Percentiles rank a stretch among this genome's conserved stretches.
These are phyloP conservation scores for Gastrolobium bilobum DNA, from an alignment of 306 rosid genomes.

Conservation along the genomic window DNA sequence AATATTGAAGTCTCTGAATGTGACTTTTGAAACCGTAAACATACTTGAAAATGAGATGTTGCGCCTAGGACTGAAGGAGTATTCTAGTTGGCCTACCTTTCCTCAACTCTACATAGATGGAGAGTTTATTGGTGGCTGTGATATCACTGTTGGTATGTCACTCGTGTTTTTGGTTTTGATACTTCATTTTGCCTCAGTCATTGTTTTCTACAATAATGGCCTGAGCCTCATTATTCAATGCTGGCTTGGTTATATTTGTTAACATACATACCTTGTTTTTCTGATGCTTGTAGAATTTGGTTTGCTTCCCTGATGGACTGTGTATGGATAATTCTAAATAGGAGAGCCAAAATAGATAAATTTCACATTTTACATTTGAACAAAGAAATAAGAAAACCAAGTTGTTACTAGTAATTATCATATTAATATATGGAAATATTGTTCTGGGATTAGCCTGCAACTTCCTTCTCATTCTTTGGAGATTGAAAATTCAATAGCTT, in stretches of 20 bases:
- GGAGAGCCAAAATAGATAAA: conserved; percentile 22
- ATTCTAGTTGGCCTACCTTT: conserved; percentile 94
- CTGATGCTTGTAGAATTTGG: conserved; percentile 28
- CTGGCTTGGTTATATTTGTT: neutral
- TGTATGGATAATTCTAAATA: conserved; percentile 2
- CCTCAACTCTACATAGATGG: conserved; percentile 97
- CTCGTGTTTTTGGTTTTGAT: conserved; percentile 4
- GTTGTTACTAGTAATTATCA: conserved; percentile 11
- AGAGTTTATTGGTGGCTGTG: conserved; percentile 98
- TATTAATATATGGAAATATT: conserved; percentile 24
- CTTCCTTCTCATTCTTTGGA: conserved; percentile 25
- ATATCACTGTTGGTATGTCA: conserved; percentile 92
- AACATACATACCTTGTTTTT: conserved; percentile 6
- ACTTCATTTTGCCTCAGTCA: neutral
- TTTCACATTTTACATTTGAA: conserved; percentile 19
- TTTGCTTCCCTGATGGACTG: conserved; percentile 25
- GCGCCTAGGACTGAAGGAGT: conserved; percentile 90
- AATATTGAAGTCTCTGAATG: conserved; percentile 82
- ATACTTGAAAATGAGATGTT: conserved; percentile 83
- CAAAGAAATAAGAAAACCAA: conserved; percentile 22
- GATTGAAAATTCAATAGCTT: neutral
- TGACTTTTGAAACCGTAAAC: conserved; percentile 77
- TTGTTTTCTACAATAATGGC: conserved; percentile 13
- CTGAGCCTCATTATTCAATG: neutral
- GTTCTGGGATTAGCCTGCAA: conserved; percentile 17